Base-by-base conservation (phyloP, 1,284 basidiomycete species). In the Filobasidium uniguttulatum region DNA sequence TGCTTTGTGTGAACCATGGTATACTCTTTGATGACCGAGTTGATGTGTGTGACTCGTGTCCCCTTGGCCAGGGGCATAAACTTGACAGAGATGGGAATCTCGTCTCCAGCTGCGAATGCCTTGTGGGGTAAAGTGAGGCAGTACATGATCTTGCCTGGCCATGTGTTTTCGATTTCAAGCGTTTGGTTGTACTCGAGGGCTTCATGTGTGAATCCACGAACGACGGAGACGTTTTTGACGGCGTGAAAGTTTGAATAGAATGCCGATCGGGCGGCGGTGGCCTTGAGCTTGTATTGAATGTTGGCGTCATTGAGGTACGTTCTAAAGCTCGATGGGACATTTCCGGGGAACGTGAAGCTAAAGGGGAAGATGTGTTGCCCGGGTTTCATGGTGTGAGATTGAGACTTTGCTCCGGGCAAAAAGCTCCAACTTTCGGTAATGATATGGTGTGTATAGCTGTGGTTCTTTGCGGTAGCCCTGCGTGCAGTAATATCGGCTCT, bases 101-200 rank as follows among this genome's bases (percentile, higher is more conserved):
- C 76, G 67, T 93, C 88, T 5, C 89, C 88, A 0, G 82, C 84
- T 0, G 87, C 85, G 78, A 85, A 94, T 0, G 89, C 90, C 57
- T 71, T 71, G 62, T 63, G 68, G 9, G 69, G 69, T 2, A 71
- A 55, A 0, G 69, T 69, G 60, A 91, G 78, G 6, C 82, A 81
- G 68, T 90, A 90, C 84, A 89, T 89, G 65, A 91, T 72, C 71
- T 93, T 96, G 34, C 84, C 83, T 0, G 90, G 89, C 90, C 90
- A 96, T 12, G 87, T 90, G 67, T 91, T 93, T 68, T 93, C 88
- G 48, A 76, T 73, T 67, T 96, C 90, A 53, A 93, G 77, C 1
- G 87, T 89, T 66, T 94, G 89, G 62, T 87, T 89, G 72, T 87
- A 94, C 68, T 94, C 90, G 59, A 93, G 77, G 1, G 89, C 83